Evolutionary conservation across 1,284 basidiomycete genomes (phyloP).

Genomic region (Trichosporon sp.): DNA sequence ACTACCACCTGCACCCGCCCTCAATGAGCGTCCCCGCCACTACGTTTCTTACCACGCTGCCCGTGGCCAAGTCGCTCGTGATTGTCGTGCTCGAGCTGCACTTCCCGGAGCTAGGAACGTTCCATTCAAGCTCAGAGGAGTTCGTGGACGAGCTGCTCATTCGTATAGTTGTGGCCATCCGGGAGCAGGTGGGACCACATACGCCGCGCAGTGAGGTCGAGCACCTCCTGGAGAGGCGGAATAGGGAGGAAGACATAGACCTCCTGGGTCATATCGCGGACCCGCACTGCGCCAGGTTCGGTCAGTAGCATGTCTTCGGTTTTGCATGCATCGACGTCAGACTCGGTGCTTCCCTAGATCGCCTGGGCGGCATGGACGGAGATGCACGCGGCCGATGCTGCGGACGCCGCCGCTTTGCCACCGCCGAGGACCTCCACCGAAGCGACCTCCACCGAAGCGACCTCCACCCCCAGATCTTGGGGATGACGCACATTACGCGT

Average conservation of each 20-base stretch:
- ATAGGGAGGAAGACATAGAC: not conserved
- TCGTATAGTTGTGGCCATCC: not conserved
- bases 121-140: not conserved
- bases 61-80: not conserved
- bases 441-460: not conserved
- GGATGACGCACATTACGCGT: slow-evolving; percentile 16
- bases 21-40: not conserved
- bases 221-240: not conserved
- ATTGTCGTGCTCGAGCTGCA: slow-evolving; percentile 16
- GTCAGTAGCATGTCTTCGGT: not conserved
- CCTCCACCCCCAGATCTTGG: not conserved
- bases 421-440: not conserved
- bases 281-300: not conserved
- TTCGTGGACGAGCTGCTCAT: slow-evolving; percentile 14
- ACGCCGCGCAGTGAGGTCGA: not conserved
- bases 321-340: not conserved
- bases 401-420: not conserved
- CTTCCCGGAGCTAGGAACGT: not conserved
- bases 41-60: slow-evolving; percentile 11
- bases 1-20: slow-evolving; percentile 3
- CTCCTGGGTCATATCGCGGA: not conserved
- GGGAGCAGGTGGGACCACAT: not conserved
- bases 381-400: not conserved
- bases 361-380: too few species aligned
- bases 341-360: not conserved